Evolutionary conservation across 176 grass and related monocot species (phyloP), one percentile per base, ranked within the genome.

Genomic region (Neostapfia colusana): DNA sequence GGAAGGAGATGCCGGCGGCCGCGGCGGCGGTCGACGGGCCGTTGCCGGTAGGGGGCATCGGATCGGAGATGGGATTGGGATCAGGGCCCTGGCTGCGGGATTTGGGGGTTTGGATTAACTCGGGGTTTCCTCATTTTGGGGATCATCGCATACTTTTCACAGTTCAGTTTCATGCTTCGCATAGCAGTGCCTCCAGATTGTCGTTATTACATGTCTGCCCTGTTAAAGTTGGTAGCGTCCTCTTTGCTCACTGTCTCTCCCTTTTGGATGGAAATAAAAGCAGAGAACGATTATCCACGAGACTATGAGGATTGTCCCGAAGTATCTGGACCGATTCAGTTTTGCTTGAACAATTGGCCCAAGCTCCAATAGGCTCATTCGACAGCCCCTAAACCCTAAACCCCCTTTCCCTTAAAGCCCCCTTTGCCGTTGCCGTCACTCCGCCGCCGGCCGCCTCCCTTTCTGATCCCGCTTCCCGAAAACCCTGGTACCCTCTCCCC

Each of bases 311-410:
- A 1, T n/a, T 13, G 25, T 20, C 43, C 23, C 24, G n/a, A n/a
- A n/a, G n/a, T n/a, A n/a, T 2, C 31, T 31, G 31, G 31, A 3
- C 31, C 31, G 3, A 2, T 31, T 31, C 31, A 31, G 31, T 31
- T 31, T 31, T 3, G 3, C 31, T 15, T 18, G 7, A 7, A 63
- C 54, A 54, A 42, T 68, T 1, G 4, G 4, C 20, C 28, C 37
- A 31, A 35, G 31, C 39, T 46, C 50, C 25, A 21, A 2, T 4
- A 24, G 10, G 38, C 46, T 63, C 72, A 50, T 38, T 77, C 18
- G 16, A 0, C 31, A 28, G 46, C 27, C 41, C 18, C 62, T 83
- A 83, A 79, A 88, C 81, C 85, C 88, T 88, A 83, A 79, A 88
- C 76, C 88, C 85, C 63, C 21, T 31, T 3, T 2, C 31, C 3